A percentile compares a stretch with the other conserved stretches of the same genome.
These are phyloP conservation scores for Truncatella angustata DNA, from an alignment of 2,329 filamentous ascomycete species.

Conservation along the genomic window DNA sequence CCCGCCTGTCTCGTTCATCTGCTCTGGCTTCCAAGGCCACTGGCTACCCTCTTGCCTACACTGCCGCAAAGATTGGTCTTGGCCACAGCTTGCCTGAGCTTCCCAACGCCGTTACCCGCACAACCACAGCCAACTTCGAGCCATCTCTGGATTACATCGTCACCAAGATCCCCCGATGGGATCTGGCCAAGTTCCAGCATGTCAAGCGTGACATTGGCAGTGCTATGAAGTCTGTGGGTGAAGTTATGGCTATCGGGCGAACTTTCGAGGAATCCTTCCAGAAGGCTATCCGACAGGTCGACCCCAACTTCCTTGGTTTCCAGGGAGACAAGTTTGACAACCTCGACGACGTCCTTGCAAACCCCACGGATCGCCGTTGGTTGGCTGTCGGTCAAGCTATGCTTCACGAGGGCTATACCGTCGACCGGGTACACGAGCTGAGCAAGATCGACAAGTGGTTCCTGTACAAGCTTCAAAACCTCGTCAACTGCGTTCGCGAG, in stretches of 20 bases:
- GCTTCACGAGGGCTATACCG: slow-evolving; percentile 93
- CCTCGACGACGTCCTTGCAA: slow-evolving; percentile 83
- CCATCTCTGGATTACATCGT: slow-evolving; percentile 97
- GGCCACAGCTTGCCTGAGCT: slow-evolving; percentile 94
- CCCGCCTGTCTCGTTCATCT: slow-evolving; percentile 94
- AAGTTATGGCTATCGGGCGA: slow-evolving; percentile 98
- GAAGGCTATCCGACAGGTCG: slow-evolving; percentile 96
- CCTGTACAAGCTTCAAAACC: slow-evolving; percentile 95
- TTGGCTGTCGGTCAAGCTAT: slow-evolving; percentile 96
- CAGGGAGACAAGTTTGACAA: slow-evolving; percentile 94
- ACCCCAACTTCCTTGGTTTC: slow-evolving; percentile 88
- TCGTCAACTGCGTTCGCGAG: slow-evolving; percentile 85
- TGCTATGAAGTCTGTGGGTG: slow-evolving; percentile 98
- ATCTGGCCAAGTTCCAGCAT: slow-evolving; percentile 97
- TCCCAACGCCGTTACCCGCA: slow-evolving; percentile 97
- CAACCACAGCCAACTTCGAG: slow-evolving; percentile 98
- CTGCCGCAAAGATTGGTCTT: slow-evolving; percentile 95
- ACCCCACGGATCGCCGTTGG: slow-evolving; percentile 96
- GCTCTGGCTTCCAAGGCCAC: slow-evolving; percentile 97
- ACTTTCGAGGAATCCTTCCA: slow-evolving; percentile 99
- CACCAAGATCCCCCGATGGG: slow-evolving; percentile 98
- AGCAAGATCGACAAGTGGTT: slow-evolving; percentile 99
- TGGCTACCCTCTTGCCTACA: slow-evolving; percentile 95
- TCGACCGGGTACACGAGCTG: slow-evolving; percentile 87
- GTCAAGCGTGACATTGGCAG: slow-evolving; percentile 97